A percentile compares a stretch with the other conserved stretches of the same genome.
Evolutionary conservation across 2,329 filamentous ascomycete genomes (phyloP).

Genomic region (Reticulascus tulasneorum): DNA sequence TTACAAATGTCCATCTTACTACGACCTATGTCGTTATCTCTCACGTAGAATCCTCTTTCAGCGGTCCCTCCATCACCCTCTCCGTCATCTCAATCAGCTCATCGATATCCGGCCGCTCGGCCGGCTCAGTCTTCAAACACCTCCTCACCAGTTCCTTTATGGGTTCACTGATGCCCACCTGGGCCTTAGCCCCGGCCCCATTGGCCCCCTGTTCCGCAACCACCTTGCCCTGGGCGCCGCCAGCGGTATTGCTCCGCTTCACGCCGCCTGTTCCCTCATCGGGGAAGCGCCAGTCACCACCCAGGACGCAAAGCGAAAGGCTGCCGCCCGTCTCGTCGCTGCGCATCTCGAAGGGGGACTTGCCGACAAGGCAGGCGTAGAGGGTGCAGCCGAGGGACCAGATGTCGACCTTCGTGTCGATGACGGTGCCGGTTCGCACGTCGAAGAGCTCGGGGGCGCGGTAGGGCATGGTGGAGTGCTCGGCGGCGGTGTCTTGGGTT

Average conservation of each 20-base stretch:
- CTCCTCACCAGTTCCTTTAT: constrained; percentile 84
- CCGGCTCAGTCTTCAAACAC: constrained; percentile 82
- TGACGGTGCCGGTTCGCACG: constrained; percentile 84
- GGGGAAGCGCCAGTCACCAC: constrained; percentile 95
- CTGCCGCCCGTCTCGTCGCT: constrained; percentile 95
- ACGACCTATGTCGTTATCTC: neutral
- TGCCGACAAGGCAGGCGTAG: constrained; percentile 93
- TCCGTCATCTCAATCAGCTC: constrained; percentile 79
- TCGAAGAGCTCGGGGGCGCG: constrained; percentile 97
- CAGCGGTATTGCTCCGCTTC: constrained; percentile 37
- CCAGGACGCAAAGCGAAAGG: constrained; percentile 84
- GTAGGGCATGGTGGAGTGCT: constrained; percentile 98
- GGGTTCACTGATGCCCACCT: constrained; percentile 66
- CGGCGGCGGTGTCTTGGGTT: constrained; percentile 89
- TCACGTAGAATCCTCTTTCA: constrained; percentile 45
- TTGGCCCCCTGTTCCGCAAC: constrained; percentile 20
- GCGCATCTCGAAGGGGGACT: constrained; percentile 93
- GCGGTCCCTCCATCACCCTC: constrained; percentile 62
- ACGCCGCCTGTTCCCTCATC: constrained; percentile 78
- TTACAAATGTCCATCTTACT: too few species aligned
- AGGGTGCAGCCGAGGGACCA: constrained; percentile 98
- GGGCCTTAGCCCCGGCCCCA: constrained; percentile 29
- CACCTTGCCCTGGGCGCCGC: constrained; percentile 24
- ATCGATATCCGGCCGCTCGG: constrained; percentile 81
- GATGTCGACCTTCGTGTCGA: constrained; percentile 96